Conservation (phyloP, 805 yeast genomes). For the Candida maris region DNA sequence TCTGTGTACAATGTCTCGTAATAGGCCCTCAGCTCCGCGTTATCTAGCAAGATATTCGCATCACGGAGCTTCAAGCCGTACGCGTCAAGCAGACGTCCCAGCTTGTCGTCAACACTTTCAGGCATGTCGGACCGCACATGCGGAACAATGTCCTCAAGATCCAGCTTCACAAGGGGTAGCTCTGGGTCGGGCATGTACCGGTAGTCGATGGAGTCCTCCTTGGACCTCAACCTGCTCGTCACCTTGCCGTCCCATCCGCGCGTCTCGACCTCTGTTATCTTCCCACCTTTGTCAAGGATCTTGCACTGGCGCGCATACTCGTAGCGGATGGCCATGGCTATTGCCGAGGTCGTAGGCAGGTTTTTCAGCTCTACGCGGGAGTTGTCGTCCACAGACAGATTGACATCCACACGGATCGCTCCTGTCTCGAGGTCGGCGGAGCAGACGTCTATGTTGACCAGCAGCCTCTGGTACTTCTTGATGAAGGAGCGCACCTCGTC, state of each 20-base stretch:
- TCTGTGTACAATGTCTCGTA: conserved; percentile 43
- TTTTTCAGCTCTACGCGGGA: conserved; percentile 87
- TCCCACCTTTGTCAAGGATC: conserved; percentile 36
- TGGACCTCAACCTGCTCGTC: conserved; percentile 66
- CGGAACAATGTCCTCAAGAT: conserved; percentile 38
- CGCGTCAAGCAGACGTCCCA: conserved; percentile 48
- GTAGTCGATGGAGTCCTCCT: conserved; percentile 82
- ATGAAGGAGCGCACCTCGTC: conserved; percentile 74
- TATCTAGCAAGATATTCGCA: conserved; percentile 63
- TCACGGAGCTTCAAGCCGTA: conserved; percentile 64
- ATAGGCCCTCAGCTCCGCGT: conserved; percentile 46
- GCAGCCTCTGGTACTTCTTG: conserved; percentile 70
- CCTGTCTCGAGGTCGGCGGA: conserved; percentile 93
- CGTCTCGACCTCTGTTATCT: conserved; percentile 49
- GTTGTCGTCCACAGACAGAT: conserved; percentile 72
- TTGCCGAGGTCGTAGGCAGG: conserved; percentile 78
- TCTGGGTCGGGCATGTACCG: conserved; percentile 95
- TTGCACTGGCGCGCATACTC: conserved; percentile 71
- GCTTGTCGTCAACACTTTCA: conserved; percentile 55
- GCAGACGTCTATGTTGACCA: conserved; percentile 68
- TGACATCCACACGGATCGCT: conserved; percentile 92
- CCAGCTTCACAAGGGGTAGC: conserved; percentile 55
- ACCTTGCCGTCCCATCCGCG: conserved; percentile 86
- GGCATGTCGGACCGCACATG: conserved; percentile 45
- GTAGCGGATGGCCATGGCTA: conserved; percentile 65